Evolutionary conservation across 2,329 filamentous ascomycete species (phyloP), one percentile per base, ranked within the genome.

Genomic region (Claviceps paspali): DNA sequence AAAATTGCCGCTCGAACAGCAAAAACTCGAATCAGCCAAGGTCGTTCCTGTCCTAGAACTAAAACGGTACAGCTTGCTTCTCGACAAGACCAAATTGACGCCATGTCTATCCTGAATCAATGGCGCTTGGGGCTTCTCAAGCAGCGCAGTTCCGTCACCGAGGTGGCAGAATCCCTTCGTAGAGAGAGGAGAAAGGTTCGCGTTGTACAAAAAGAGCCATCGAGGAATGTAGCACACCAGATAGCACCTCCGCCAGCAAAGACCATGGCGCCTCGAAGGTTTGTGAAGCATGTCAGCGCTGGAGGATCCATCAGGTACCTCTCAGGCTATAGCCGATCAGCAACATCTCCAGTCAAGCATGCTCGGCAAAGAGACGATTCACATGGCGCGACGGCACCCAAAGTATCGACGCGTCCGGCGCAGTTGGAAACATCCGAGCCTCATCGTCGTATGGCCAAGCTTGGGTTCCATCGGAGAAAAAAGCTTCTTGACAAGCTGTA

Each of bases 51-150:
- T 38, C 73, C 72, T 1, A 56, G 55, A 0, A 60, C 49, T 30
- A 80, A 79, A 48, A 52, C 59, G n/a, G 74, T 80, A 41, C 63
- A 66, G 39, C 57, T 80, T n/a, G 72, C 70, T 17, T 75, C 63
- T 22, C 65, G 72, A n/a, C 59, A 60, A 44, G 76, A 79, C 47
- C 73, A 76, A 41, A 43, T 73, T 14, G 75, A 79, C 49, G 73
- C 65, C 2, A 55, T 64, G 8, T 61, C 62, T 6, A 59, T 70
- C 8, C 53, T 80, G 17, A 56, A 61, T 27, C 57, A 67, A 36
- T 80, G 76, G 76, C 70, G 57, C 46, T 52, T 49, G n/a, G 71
- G 70, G 4, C 61, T 54, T 14, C 72, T 74, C 12, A 55, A 56
- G 22, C 67, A 64, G 32, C 60, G 59, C 21, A 41, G 41, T 22